Evolutionary conservation across 169 alveolate genomes (phyloP).

Genomic region (Plasmodium berghei): DNA sequence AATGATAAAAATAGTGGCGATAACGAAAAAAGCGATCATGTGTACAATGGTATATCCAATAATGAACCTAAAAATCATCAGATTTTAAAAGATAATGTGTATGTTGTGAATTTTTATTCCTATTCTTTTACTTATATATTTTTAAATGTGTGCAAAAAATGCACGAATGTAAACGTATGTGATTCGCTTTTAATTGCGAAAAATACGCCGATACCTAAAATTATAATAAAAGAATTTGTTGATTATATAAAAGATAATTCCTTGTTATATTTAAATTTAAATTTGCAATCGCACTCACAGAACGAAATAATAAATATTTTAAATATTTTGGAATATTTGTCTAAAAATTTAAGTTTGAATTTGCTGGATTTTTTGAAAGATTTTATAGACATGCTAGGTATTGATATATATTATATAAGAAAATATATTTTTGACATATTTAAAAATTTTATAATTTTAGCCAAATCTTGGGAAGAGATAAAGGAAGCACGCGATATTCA

Average conservation of each 20-base stretch:
- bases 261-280: constrained; percentile 73
- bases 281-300: constrained; percentile 57
- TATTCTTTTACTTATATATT: constrained; percentile 59
- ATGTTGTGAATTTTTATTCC: constrained; percentile 22
- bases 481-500: neutral
- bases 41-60: neutral
- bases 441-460: constrained; percentile 64
- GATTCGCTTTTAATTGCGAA: constrained; percentile 78
- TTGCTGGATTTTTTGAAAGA: constrained; percentile 48
- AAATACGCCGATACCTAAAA: constrained; percentile 76
- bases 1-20: neutral
- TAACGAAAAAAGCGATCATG: neutral
- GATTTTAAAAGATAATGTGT: constrained; percentile 9
- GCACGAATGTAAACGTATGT: constrained; percentile 75
- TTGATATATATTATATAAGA: constrained; percentile 63
- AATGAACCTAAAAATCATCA: neutral
- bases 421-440: constrained; percentile 63
- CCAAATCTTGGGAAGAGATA: constrained; percentile 58
- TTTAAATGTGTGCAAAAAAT: constrained; percentile 76
- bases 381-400: constrained; percentile 56
- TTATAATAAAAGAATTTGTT: constrained; percentile 78
- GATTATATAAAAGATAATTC: constrained; percentile 75
- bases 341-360: constrained; percentile 66
- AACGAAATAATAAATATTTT: constrained; percentile 51
- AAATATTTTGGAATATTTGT: constrained; percentile 57